Evolutionary conservation across 768 basidiomycete genomes (phyloP), one percentile per base, ranked within the genome.

Genomic region (Dacryopinax spathularia): DNA sequence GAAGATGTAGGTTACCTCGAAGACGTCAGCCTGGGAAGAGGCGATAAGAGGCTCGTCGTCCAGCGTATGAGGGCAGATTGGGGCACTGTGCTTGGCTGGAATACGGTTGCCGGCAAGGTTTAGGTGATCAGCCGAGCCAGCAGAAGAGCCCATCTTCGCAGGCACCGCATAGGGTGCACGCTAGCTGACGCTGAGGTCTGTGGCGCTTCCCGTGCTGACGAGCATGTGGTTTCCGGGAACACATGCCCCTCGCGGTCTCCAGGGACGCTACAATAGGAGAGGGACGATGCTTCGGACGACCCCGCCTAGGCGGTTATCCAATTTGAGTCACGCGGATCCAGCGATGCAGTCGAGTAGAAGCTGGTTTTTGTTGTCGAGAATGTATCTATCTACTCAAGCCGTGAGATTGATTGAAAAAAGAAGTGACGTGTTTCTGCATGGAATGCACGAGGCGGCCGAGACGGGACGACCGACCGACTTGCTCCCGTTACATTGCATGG

Each of bases 61-160:
- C 84, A 91, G 60, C 75, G 90, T 70, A 91, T 95, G 84, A 91
- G 92, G 90, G 82, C 87, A 68, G 84, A 83, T 63, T 97, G 91
- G 91, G 87, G 87, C 0, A 73, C 68, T 6, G 75, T 77, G n/a
- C 77, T 89, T 20, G 85, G 81, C 20, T 92, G 85, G 88, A 75
- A 73, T 22, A 66, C 70, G 22, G 61, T 71, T 16, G 75, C 68
- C 1, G 71, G 48, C 31, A 56, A 56, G 29, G 48, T 18, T 10
- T 56, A 56, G 48, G 13, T 15, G 39, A 18, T 41, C 7, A 18
- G 16, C 18, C 22, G 39, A 22, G 16, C 18, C 39, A 6, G 18
- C 18, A 41, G 18, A 41, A 41, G 22, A 4, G 39, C 18, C 7
- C 18, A 18, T 18, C 4, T 18, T 41, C 39, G 22, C 39, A 41